Percentiles rank a stretch among this genome's conserved stretches.
phyloP scores from a whole-genome alignment of 2,329 filamentous ascomycete species.

The Ophiostoma sp. region DNA sequence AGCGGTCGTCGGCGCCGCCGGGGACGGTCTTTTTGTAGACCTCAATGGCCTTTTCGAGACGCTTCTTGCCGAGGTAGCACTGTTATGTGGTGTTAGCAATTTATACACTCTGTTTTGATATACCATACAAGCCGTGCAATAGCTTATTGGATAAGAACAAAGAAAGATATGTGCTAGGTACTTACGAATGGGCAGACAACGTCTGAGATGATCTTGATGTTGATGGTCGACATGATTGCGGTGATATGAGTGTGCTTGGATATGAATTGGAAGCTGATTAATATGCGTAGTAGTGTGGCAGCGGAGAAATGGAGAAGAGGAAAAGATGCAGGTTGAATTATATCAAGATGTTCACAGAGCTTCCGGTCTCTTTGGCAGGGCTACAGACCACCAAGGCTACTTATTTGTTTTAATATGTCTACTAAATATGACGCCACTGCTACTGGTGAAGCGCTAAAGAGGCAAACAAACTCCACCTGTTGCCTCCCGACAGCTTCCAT shows the following conservation, averaged over 20 bases:
- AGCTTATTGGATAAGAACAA: neutral
- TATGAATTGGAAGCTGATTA: neutral
- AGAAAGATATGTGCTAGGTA: neutral
- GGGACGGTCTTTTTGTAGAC: conserved; percentile 65
- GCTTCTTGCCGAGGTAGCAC: conserved; percentile 79
- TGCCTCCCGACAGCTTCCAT: neutral
- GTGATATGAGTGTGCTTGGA: neutral
- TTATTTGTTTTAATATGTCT: neutral
- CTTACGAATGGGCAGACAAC: conserved; percentile 68
- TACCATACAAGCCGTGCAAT: neutral
- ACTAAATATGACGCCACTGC: conserved; percentile 16
- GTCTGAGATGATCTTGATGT: conserved; percentile 78
- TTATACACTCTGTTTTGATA: neutral
- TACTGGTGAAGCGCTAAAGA: conserved; percentile 3
- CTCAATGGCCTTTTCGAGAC: conserved; percentile 70
- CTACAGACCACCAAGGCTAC: neutral
- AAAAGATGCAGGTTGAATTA: neutral
- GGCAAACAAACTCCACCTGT: conserved; percentile 4
- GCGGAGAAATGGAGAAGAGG: neutral
- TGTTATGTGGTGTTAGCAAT: conserved; percentile 37
- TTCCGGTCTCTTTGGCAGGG: neutral
- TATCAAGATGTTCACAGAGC: neutral
- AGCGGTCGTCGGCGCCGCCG: conserved; percentile 61
- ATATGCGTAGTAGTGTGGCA: neutral
- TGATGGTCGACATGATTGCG: conserved; percentile 67